Base-by-base conservation (phyloP, 768 basidiomycete genomes). In the Boletellus ananiceps region DNA sequence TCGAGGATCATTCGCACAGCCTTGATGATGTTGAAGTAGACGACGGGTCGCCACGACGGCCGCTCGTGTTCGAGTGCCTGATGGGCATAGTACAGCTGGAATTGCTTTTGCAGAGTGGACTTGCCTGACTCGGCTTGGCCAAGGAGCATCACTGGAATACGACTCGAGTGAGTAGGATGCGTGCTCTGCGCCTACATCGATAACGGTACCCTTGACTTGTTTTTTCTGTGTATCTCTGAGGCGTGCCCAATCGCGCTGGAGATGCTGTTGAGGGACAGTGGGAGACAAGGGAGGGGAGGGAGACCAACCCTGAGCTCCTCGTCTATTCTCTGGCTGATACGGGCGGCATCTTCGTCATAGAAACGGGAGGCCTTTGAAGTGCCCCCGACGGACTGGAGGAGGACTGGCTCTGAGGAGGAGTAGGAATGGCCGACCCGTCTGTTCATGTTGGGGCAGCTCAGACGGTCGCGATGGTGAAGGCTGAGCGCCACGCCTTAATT, bases 51-150 rank as follows among this genome's bases (percentile, higher is more conserved):
- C 89, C 90, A 92, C 4, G 80, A 81, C 0, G 82, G 77, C 19
- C 85, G 81, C 69, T 86, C 84, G 44, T 74, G 69, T 38, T 90
- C 85, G 32, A 91, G 77, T 0, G 82, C 71, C 49, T 78, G 74
- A 3, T 85, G 82, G 8, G 87, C 82, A 59, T 89, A 88, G 68
- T 82, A 84, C 1, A 90, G 74, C 60, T 91, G 87, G 60, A 91
- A 88, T 65, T 91, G 88, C 60, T 90, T 90, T 60, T 85, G 86
- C 12, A 91, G 74, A 2, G 89, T 91, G 2, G 87, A 88, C 67
- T 92, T 92, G 33, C 87, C 87, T 43, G 81, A 82, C 64, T 87
- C 87, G 51, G 87, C 86, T 61, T 90, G 87, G 15, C 87, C 87
- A 27, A 90, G 75, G 8, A 89, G 74, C 71, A 89, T 80, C 32